Base-by-base conservation (phyloP, 352 stramenopile genomes). In the Phytophthora pini region DNA sequence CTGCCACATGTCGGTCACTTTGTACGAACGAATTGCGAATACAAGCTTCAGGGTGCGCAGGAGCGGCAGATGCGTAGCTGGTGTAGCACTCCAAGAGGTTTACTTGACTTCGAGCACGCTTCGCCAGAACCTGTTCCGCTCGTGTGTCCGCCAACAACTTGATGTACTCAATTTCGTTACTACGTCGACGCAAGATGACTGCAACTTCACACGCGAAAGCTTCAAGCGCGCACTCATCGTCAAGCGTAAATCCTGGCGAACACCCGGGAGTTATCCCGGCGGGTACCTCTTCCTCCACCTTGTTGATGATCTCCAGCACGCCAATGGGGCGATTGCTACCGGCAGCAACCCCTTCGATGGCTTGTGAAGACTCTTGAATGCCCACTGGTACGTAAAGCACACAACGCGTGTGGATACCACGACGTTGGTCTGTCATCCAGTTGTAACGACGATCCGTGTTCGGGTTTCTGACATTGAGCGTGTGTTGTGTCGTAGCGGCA, bases 291-390 rank as follows among this genome's bases (percentile, higher is more conserved):
- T 76, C 76, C 13, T 83, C 79, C 24, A 89, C 72, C 20, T 94
- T 93, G 75, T 97, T 97, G n/a, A 96, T 76, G 32, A 94, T 93
- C 69, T 97, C 86, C 34, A 97, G 64, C 49, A 97, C 90, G 0
- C 86, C 90, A 60, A 96, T 91, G 22, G 88, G 84, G 22, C 75
- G 76, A 57, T 65, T 85, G 48, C 72, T 84, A 32, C 62, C 65
- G 40, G 65, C 50, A 36, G 65, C 65, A 46, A 57, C 75, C 3
- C 56, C 71, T 59, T 71, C 60, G 5, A 41, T 55, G 15, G 31
- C 15, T 39, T 74, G 64, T 17, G 59, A 65, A 34, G 59, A 65
- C 56, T 85, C 81, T 56, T 92, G 84, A 34, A 91, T 67, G 8
- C 89, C 87, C 6, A 97, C 90, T 0, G 90, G 89, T 4, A 95